Evolutionary conservation across 2,329 filamentous ascomycete genomes (phyloP).

Genomic region (Pestalotiopsis sp.): DNA sequence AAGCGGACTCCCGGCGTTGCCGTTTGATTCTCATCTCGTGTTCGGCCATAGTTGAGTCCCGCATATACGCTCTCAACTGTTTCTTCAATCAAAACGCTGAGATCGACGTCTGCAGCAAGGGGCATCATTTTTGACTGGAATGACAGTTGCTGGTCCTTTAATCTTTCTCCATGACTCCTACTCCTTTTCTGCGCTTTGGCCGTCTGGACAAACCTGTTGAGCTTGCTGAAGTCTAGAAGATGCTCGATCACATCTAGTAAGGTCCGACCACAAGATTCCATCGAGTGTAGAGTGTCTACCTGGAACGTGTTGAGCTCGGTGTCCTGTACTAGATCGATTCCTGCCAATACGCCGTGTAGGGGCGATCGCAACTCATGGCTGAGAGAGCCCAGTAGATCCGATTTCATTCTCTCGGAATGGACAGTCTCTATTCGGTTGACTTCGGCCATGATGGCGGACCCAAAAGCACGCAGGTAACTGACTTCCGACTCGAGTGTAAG

Average conservation of each 20-base stretch:
- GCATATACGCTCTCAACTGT: constrained; percentile 50
- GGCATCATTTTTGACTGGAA: constrained; percentile 26
- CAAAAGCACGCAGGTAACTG: constrained; percentile 52
- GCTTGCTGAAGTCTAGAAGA: constrained; percentile 57
- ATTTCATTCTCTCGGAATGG: constrained; percentile 49
- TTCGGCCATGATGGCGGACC: constrained; percentile 58
- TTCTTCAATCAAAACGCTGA: constrained; percentile 47
- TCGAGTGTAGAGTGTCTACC: constrained; percentile 47
- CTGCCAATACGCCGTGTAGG: constrained; percentile 60
- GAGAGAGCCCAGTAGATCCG: constrained; percentile 60
- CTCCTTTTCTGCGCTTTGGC: constrained; percentile 18
- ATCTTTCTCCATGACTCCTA: constrained; percentile 14
- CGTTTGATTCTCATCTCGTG: not conserved
- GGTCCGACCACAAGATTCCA: constrained; percentile 53
- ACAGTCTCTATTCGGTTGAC: constrained; percentile 45
- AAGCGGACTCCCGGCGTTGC: not conserved
- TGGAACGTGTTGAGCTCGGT: constrained; percentile 50
- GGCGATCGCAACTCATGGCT: constrained; percentile 65
- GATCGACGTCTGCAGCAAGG: constrained; percentile 29
- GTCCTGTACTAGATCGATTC: constrained; percentile 55
- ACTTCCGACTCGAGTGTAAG: constrained; percentile 51
- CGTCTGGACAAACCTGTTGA: constrained; percentile 40
- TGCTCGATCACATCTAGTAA: constrained; percentile 57
- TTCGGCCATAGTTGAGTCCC: constrained; percentile 39
- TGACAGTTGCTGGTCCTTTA: constrained; percentile 13